Base-by-base conservation (phyloP, 1,139 yeast genomes). In the Pichia terricola region DNA sequence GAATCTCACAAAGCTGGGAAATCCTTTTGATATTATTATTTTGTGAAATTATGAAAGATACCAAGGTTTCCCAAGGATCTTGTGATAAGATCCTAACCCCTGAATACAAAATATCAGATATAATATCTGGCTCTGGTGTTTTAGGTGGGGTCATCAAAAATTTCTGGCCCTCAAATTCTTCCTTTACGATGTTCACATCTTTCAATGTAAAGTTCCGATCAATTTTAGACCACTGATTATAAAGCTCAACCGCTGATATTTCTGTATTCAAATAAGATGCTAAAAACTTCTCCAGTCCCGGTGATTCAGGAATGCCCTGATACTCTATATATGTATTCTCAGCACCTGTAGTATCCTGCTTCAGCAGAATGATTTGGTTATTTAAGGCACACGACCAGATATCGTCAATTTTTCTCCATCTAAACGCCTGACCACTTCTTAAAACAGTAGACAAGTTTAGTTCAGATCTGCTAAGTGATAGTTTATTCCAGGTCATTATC, bases 21-120 rank as follows among this genome's bases (percentile, higher is more conserved):
- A 94, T 94, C 38, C 99, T 71, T 58, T 89, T 86, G 46, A 91
- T 94, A 57, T 91, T 94, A 63, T 91, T 91, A 62, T 91, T 91
- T n/a, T 95, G 81, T 4, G 96, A 86, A 62, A 98, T 91, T 26
- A 91, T 94, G 54, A 91, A 91, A 3, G 94, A 83, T 26, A 91
- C 66, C 40, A 87, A 67, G 38, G 94, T 87, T 57, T 94, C 98
- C 97, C 97, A 91, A 0, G 98, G 98, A 52, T 89, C 96, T 61
- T 91, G 97, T 41, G 89, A 71, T 31, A 89, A 71, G 47, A 88
- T 85, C 35, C 97, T 67, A 28, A 89, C 80, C 0, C 98, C 98
- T 16, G 10, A 22, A 2, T 8, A 16, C n/a, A 22, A 5, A 4
- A 8, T 28, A 3, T 69, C 67, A 45, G 79, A n/a, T 3, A 10